Conservation (phyloP, 1,284 basidiomycete species). For the Malassezia nana region DNA sequence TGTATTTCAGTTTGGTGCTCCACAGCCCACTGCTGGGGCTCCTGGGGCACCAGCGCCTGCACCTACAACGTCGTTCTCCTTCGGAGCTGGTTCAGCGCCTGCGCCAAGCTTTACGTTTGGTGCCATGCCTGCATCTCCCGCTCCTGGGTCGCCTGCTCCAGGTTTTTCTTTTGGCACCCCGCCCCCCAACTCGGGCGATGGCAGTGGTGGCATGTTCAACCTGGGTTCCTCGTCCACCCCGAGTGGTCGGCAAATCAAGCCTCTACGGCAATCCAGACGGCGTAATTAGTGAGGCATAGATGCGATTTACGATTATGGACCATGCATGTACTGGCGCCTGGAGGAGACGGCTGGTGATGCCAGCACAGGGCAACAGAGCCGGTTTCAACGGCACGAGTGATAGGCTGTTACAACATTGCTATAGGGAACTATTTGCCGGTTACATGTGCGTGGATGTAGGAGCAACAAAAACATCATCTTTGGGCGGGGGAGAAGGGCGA, state of each 20-base stretch:
- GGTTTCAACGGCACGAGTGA: too few species aligned
- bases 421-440: too few species aligned
- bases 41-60: not conserved
- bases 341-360: too few species aligned
- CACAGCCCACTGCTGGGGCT: not conserved
- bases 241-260: conserved; percentile 31
- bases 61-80: conserved; percentile 17
- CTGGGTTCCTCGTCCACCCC: conserved; percentile 27
- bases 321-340: conserved; percentile 6
- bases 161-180: conserved; percentile 14
- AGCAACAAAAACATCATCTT: not conserved
- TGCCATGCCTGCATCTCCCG: not conserved
- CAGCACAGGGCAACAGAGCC: too few species aligned
- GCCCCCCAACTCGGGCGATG: conserved; percentile 1
- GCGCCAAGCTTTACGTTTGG: conserved; percentile 15
- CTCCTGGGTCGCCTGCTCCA: conserved; percentile 12
- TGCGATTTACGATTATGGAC: not conserved
- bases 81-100: conserved; percentile 11
- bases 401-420: too few species aligned
- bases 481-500: not conserved
- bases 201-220: conserved; percentile 23
- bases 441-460: not conserved
- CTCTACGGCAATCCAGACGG: conserved; percentile 21
- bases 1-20: not conserved
- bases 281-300: conserved; percentile 1